Base-by-base conservation (phyloP, 257 asterid species). In the Echites panduratus region DNA sequence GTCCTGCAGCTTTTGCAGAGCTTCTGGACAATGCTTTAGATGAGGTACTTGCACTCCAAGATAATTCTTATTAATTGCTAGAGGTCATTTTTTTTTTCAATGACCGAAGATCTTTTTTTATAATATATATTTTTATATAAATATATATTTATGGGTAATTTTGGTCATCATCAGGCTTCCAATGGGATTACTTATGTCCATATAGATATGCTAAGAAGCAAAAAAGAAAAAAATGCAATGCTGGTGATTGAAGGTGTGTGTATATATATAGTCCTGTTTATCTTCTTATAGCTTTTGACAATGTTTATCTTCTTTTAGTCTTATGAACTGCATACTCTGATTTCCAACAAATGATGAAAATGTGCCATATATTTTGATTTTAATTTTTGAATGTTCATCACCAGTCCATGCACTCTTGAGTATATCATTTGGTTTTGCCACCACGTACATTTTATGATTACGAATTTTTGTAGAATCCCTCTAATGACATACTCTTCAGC, bases 1-100 rank as follows among this genome's bases (percentile, higher is more conserved):
- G n/a, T n/a, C n/a, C n/a, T n/a, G n/a, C 80, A 90, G 97, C 94
- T 81, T 88, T 88, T 78, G 97, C 97, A 17, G 97, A 90, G 89
- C 96, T 92, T 75, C 81, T 92, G 14, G 98, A 92, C 70, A 92
- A 92, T 80, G 91, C 97, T 32, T 71, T 92, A 4, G 96, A 92
- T 52, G 98, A 90, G 96, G 95, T 90, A 79, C 49, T 50, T 52
- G 1, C 80, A 32, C 9, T 43, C 10, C 22, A 12, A 26, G 35
- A 0, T 47, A 44, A 26, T 14, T 11, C 43, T 24, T 43, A 7
- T 40, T 16, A 5, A 9, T 32, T 29, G 57, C 32, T 56, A 40
- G 29, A 29, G 12, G 50, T n/a, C 48, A 12, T 41, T 22, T 27
- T 73, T 22, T 16, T 66, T 22, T n/a, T 66, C 35, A 54, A n/a